Evolutionary conservation across 371 early-diverging fungal genomes (phyloP), one percentile per base, ranked within the genome.

Genomic region (Coemansia sp.): DNA sequence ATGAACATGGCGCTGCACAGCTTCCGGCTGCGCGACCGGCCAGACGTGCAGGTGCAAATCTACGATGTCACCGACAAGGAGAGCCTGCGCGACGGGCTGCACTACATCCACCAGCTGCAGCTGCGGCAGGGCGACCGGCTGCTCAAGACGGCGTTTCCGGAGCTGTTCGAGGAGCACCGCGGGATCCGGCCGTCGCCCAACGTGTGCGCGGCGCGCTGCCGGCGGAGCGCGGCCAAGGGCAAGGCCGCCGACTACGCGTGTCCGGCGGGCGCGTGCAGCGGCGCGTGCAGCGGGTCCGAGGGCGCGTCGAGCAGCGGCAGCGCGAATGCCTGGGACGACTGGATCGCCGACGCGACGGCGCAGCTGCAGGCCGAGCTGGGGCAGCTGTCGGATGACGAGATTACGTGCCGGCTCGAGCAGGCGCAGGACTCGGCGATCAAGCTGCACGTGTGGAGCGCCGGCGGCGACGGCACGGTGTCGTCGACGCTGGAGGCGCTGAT

Each of bases 401-500:
- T 67, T 36, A 55, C 70, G 9, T 41, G 26, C 35, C 55, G 71
- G 40, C 66, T 78, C 14, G 68, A 66, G 59, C 36, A 13, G 13
- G 76, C 70, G 10, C 76, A 78, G 39, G 65, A 70, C 40, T 65
- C 66, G 26, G 70, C 70, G 4, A 67, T 77, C 58, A 58, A 70
- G 59, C 67, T 87, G 51, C 87, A 87, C 67, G 83, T 84, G 20
- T 87, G 87, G 87, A 82, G 83, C 59, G 86, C 85, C 4, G 87
- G 87, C 32, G 87, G 87, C 13, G 87, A 87, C 67, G 87, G 87
- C 13, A 87, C 87, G 0, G 86, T 87, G 39, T 85, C 84, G 80
- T 78, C 82, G n/a, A 83, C 85, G 5, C 76, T 86, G 55, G 83
- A 83, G 60, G 59, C 81, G 50, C 63, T 85, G 55, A 81, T 84